phyloP scores from a whole-genome alignment of 129 eudicot species.

The carrot (Daucus carota) region DH1_v3.0 NC_030385.2:28189001-28189500 shows the following conservation, averaged over 20 bases:
- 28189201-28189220: slow-evolving; percentile 40
- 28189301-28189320: slow-evolving; percentile 96
- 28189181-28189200: slow-evolving; percentile 74
- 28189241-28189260: slow-evolving; percentile 61
- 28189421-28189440: slow-evolving; percentile 82
- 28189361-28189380: slow-evolving; percentile 64
- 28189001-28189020: slow-evolving; percentile 51
- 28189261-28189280: slow-evolving; percentile 70
- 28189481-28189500: background rate
- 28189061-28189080: slow-evolving; percentile 82
- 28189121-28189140: slow-evolving; percentile 57
- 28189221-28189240: slow-evolving; percentile 31
- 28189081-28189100: slow-evolving; percentile 59
- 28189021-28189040: slow-evolving; percentile 40
- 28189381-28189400: slow-evolving; percentile 61
- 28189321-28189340: slow-evolving; percentile 79
- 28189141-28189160: slow-evolving; percentile 59
- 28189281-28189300: slow-evolving; percentile 55
- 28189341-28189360: slow-evolving; percentile 82
- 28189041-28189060: slow-evolving; percentile 57
- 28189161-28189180: slow-evolving; percentile 48
- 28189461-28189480: background rate
- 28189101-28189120: slow-evolving; percentile 50
- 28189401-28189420: slow-evolving; percentile 87
- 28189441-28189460: slow-evolving; percentile 1